A percentile compares a stretch with the other conserved stretches of the same genome.
Evolutionary conservation across 2,329 filamentous ascomycete species (phyloP).

Genomic region (Botrytis pseudocinerea): DNA sequence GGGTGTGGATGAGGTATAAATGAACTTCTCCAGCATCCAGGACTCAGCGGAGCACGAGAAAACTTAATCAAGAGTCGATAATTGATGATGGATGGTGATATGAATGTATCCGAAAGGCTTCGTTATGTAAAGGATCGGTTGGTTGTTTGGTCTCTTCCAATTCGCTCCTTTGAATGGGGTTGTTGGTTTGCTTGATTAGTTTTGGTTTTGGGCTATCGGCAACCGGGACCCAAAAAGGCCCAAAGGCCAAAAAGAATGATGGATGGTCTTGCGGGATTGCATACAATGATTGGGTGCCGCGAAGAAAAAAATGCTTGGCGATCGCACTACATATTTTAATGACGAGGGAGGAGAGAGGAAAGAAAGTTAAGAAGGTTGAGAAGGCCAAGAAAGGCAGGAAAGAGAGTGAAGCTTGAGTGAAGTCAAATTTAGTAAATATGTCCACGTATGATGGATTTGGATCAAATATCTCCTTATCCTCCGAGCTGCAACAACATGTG

Average conservation of each 20-base stretch:
- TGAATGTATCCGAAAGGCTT: not conserved
- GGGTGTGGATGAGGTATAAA: not conserved
- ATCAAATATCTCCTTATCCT: not conserved
- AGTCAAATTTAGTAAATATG: not conserved
- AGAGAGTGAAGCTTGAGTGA: not conserved
- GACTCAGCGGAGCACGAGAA: not conserved
- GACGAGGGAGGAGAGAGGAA: constrained; percentile 3
- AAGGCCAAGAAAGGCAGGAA: not conserved
- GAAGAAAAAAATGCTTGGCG: not conserved
- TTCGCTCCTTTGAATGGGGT: constrained; percentile 10
- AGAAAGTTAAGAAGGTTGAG: not conserved
- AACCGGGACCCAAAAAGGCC: not conserved
- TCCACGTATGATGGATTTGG: not conserved
- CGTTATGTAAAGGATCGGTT: not conserved
- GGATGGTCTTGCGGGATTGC: not conserved
- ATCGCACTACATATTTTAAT: constrained; percentile 13
- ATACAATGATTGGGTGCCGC: not conserved
- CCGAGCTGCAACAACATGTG: not conserved
- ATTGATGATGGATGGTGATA: not conserved
- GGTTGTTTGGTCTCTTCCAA: constrained; percentile 3
- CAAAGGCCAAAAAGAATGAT: not conserved
- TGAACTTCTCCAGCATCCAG: not conserved
- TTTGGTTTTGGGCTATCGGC: constrained; percentile 15
- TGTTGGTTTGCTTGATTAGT: not conserved
- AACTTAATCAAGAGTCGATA: not conserved